A percentile compares a stretch with the other conserved stretches of the same genome.
Conservation (phyloP, 257 asterid species). For the Plantago elongata region DNA sequence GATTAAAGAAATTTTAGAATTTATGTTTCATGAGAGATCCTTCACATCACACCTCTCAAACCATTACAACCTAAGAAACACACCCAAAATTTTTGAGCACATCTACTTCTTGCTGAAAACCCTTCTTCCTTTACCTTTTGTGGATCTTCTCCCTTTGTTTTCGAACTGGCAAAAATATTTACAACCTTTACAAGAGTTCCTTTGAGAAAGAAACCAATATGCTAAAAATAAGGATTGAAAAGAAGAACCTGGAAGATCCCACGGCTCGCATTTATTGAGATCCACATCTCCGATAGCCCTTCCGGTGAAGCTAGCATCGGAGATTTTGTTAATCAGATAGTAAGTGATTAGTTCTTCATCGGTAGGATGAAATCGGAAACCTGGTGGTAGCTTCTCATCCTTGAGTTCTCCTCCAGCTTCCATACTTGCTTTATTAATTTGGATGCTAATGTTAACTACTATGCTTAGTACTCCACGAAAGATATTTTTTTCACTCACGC, state of each 20-base stretch:
- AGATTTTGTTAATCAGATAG: conserved; percentile 68
- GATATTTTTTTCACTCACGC: conserved; percentile 11
- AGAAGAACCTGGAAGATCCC: conserved; percentile 88
- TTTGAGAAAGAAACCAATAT: not conserved
- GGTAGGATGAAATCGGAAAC: conserved; percentile 80
- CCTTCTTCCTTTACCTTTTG: too few relatives aligned
- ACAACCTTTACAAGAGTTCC: too few relatives aligned
- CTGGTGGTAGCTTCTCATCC: conserved; percentile 72
- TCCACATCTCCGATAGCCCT: conserved; percentile 88
- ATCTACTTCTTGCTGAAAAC: too few relatives aligned
- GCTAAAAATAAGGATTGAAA: not conserved
- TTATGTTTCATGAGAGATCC: too few relatives aligned
- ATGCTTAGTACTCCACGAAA: conserved; percentile 26
- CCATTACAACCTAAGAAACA: too few relatives aligned
- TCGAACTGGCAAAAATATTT: too few relatives aligned
- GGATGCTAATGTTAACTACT: conserved; percentile 19
- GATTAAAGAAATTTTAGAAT: too few relatives aligned
- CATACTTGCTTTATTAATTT: conserved; percentile 24
- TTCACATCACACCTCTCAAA: too few relatives aligned
- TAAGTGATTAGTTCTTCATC: conserved; percentile 86
- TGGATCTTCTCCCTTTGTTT: too few relatives aligned
- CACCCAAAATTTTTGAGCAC: too few relatives aligned
- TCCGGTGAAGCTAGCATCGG: conserved; percentile 65
- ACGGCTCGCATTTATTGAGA: conserved; percentile 91
- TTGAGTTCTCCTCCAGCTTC: conserved; percentile 43